Conservation (phyloP, 495 filamentous ascomycete species). For the Massariosphaeria phaeospora region DNA sequence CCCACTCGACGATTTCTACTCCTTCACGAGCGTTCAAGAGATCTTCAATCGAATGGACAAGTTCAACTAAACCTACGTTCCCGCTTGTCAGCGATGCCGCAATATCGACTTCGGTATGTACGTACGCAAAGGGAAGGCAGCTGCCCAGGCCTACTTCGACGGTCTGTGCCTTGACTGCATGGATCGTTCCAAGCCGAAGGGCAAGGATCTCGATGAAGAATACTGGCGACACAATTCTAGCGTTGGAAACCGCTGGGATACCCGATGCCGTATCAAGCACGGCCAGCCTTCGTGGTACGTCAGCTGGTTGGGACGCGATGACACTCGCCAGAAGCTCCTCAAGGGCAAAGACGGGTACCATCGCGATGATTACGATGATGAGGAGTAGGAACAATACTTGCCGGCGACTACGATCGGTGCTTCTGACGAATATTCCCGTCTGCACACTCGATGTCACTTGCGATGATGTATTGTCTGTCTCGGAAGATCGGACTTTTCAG, state of each 20-base stretch:
- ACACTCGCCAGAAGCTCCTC: no score
- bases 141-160: conserved; percentile 22
- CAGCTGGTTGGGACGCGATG: conserved; percentile 30
- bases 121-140: not conserved
- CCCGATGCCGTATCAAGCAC: conserved; percentile 27
- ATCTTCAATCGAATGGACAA: not conserved
- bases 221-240: conserved; percentile 30
- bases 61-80: not conserved
- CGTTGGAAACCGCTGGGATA: conserved; percentile 16
- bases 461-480: no score
- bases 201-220: conserved; percentile 15
- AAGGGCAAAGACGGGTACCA: no score
- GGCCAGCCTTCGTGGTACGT: conserved; percentile 34
- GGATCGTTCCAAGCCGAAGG: conserved; percentile 28
- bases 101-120: not conserved
- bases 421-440: no score
- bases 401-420: no score
- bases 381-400: no score
- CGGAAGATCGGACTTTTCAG: no score
- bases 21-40: not conserved
- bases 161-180: conserved; percentile 38
- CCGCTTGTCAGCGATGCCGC: not conserved
- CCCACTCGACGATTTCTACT: conserved; percentile 3
- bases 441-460: no score
- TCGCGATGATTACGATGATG: no score